Conservation (phyloP, 108 stramenopile species). For the Pseudonitzschia delicatissima region DNA sequence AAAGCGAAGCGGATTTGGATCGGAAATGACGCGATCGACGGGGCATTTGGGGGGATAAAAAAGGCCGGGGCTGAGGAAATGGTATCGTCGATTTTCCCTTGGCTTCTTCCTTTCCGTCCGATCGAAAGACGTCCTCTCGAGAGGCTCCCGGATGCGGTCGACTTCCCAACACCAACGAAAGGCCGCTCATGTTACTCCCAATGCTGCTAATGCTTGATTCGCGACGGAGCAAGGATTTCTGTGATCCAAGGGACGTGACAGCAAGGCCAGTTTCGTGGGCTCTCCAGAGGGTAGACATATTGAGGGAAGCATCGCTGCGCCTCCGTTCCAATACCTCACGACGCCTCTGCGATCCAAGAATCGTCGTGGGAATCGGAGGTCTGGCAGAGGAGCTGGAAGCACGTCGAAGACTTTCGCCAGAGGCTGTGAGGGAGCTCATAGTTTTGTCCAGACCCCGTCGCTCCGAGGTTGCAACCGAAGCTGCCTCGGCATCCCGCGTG, state of each 20-base stretch:
- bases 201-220: slow-evolving; percentile 14
- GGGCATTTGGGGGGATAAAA: not conserved
- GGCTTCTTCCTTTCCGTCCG: not conserved
- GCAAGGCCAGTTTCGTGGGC: slow-evolving; percentile 53
- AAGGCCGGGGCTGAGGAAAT: not conserved
- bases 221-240: slow-evolving; percentile 23
- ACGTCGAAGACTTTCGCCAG: too few species aligned
- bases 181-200: slow-evolving; percentile 7
- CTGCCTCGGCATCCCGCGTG: not conserved
- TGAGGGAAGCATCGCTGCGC: slow-evolving; percentile 1
- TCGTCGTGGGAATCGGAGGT: not conserved
- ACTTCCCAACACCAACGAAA: not conserved
- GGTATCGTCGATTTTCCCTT: not conserved
- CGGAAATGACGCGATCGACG: not conserved
- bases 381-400: not conserved
- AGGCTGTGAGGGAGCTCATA: not conserved
- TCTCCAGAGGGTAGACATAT: slow-evolving; percentile 33
- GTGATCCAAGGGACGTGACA: slow-evolving; percentile 21
- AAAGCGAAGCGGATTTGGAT: not conserved
- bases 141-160: not conserved
- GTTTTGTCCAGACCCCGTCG: not conserved
- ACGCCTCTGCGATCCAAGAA: slow-evolving; percentile 32
- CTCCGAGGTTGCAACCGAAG: slow-evolving; percentile 3
- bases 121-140: slow-evolving; percentile 17
- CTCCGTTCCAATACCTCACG: slow-evolving; percentile 31